Base-by-base conservation (phyloP, 805 yeast genomes). In the Cyberlindnera amylophila region DNA sequence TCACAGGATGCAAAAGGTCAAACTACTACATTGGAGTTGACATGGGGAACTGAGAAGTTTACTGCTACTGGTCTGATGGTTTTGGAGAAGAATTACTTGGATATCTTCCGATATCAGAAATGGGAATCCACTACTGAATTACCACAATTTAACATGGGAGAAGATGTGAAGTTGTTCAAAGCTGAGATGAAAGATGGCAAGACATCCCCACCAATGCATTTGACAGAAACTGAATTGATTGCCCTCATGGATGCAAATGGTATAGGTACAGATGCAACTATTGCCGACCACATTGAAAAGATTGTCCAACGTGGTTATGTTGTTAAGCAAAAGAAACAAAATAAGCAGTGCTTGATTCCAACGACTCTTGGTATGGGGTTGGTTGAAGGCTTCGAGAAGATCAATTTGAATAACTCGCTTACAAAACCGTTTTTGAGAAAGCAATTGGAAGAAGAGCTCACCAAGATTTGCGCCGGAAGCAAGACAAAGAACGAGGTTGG, bases 221-320 rank as follows among this genome's bases (percentile, higher is more conserved):
- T 93, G 71, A 91, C 98, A 0, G 99, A 93, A 61, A 74, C 96
- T 0, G 99, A 91, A 58, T 70, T 93, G 17, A 88, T 93, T 64
- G 82, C 87, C 9, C 66, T 93, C 36, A 93, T 93, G 99, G 98
- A 95, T 66, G 86, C 81, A 10, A 93, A 93, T 62, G 98, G 98
- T 0, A 93, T 93, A 34, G 99, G 99, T 3, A 93, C 99, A 0
- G 99, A 93, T 67, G 99, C 99, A 1, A 93, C 99, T 0, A 95
- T 93, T 63, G 99, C 98, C 0, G 99, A 93, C 33, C 99, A 93
- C 63, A 93, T 93, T 30, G 89, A 85, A 44, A 90, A 86, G 57
- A 80, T 93, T 33, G 65, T 75, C 23, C 61, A 62, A 10, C 65
- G 99, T 40, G 78, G 79, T 15, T 95, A 90, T 55, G 76, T 86